Evolutionary conservation across 495 filamentous ascomycete species (phyloP).

Genomic region (Penicillium samsonianum): DNA sequence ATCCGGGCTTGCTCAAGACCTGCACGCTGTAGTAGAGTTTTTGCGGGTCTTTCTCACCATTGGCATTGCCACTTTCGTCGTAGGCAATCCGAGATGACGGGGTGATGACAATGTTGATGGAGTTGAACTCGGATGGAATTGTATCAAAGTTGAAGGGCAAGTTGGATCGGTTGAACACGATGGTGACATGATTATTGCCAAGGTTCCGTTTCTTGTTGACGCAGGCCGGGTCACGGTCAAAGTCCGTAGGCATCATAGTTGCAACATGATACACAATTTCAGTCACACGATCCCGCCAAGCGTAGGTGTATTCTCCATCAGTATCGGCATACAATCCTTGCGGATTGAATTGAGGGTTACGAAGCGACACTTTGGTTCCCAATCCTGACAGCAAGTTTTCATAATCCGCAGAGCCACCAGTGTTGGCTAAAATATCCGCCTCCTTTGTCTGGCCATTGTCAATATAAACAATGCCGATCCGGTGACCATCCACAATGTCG

Average conservation of each 20-base stretch:
- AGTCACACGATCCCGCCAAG: constrained; percentile 91
- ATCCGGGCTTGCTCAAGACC: constrained; percentile 77
- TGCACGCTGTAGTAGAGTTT: constrained; percentile 79
- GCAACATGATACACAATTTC: constrained; percentile 95
- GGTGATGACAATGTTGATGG: constrained; percentile 92
- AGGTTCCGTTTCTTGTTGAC: constrained; percentile 91
- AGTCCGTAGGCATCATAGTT: constrained; percentile 93
- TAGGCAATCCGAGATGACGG: constrained; percentile 65
- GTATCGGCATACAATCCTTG: constrained; percentile 84
- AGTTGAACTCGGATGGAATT: constrained; percentile 91
- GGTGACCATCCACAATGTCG: constrained; percentile 91
- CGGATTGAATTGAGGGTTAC: constrained; percentile 84
- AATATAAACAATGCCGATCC: constrained; percentile 91
- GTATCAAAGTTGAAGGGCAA: constrained; percentile 84
- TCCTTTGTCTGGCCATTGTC: constrained; percentile 80
- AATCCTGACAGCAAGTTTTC: constrained; percentile 77
- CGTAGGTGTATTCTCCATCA: constrained; percentile 84
- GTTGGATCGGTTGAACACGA: constrained; percentile 96
- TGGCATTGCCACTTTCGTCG: constrained; percentile 26
- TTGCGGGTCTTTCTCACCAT: constrained; percentile 33
- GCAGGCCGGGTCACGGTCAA: constrained; percentile 70
- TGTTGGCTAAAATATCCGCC: constrained; percentile 80
- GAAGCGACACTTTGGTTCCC: constrained; percentile 75
- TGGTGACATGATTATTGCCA: constrained; percentile 97
- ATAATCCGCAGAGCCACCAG: constrained; percentile 80